Conservation (phyloP, 75 land plant species). For the Pseudotsuga menziesii region DNA sequence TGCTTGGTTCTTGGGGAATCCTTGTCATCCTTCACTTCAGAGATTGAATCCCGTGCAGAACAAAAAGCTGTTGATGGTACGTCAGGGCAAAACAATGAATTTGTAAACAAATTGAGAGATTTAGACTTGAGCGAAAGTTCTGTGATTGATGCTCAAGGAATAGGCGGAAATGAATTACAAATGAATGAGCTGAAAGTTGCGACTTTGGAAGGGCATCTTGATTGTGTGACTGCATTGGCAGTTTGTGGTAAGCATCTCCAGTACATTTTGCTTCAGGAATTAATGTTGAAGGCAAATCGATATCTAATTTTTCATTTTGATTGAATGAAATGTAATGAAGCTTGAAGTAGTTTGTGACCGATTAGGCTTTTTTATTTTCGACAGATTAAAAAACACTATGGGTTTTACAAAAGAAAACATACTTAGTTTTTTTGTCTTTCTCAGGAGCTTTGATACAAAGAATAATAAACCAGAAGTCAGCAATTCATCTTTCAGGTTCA, state of each 20-base stretch:
- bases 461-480: no score
- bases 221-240: conserved; percentile 27
- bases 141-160: neutral
- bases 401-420: no score
- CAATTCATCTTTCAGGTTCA: no score
- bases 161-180: neutral
- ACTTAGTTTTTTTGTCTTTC: no score
- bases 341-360: no score
- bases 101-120: neutral
- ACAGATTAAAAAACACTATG: no score
- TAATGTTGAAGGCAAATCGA: no score
- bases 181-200: neutral
- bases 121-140: neutral
- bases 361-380: no score
- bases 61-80: neutral
- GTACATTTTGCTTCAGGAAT: no score
- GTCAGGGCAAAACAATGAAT: neutral
- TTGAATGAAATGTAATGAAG: no score
- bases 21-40: neutral
- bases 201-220: conserved; percentile 32
- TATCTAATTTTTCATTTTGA: no score
- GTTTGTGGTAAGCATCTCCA: conserved; percentile 30
- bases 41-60: conserved; percentile 6
- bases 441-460: no score
- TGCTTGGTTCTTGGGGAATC: conserved; percentile 9